Percentiles rank a stretch among this genome's conserved stretches.
These are phyloP conservation scores for Colletotrichum camelliae DNA, from an alignment of 2,329 filamentous ascomycete genomes.

Conservation along the genomic window DNA sequence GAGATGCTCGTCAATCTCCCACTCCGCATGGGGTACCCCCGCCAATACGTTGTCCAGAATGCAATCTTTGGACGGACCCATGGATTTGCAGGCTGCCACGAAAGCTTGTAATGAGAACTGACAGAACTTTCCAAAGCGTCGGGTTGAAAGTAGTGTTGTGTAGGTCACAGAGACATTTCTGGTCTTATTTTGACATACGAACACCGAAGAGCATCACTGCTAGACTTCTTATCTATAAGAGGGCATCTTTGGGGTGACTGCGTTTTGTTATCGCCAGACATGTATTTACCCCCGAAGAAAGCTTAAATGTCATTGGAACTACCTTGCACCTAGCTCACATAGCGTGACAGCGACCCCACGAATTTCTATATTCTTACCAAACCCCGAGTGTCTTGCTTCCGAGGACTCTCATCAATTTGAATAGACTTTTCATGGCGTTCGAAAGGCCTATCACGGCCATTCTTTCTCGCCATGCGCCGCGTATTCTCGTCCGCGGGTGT, in stretches of 20 bases:
- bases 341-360: not conserved
- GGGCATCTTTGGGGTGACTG: not conserved
- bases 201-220: not conserved
- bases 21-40: not conserved
- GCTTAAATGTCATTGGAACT: not conserved
- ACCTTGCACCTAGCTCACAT: not conserved
- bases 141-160: not conserved
- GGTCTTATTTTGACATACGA: not conserved
- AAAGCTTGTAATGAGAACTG: not conserved
- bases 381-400: not conserved
- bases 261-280: not conserved
- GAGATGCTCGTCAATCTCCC: not conserved
- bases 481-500: not conserved
- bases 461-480: not conserved
- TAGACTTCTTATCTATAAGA: not conserved
- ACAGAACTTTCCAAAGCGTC: not conserved
- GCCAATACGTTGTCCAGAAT: not conserved
- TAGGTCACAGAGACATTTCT: not conserved
- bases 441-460: not conserved
- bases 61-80: not conserved
- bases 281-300: not conserved
- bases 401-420: not conserved
- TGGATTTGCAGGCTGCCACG: not conserved
- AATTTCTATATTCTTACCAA: not conserved
- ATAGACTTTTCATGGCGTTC: not conserved